Base-by-base conservation (phyloP, 2,329 filamentous ascomycete species). In the Cryoendolithus antarcticus region DNA sequence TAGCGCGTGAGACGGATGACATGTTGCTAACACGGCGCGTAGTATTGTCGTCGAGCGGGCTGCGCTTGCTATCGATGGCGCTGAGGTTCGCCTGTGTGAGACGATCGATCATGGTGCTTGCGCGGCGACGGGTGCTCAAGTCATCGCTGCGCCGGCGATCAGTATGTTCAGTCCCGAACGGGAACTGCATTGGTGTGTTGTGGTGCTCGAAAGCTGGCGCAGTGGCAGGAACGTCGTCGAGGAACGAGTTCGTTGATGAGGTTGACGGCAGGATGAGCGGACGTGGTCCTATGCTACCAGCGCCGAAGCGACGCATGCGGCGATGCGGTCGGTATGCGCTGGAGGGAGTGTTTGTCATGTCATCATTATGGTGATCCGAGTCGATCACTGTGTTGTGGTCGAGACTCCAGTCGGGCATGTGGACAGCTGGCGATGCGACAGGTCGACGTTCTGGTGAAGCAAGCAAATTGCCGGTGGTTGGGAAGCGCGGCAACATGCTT, bases 301-400 rank as follows among this genome's bases (percentile, higher is more conserved):
- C 56, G 21, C 55, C 55, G 35, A 61, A 61, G 6, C 56, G 49
- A 15, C 58, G 43, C 58, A 61, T 61, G 30, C 58, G 32, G 41
- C 29, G 42, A 44, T 39, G 32, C 27, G 6, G 38, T 27, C 11
- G 37, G 32, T 32, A 30, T 40, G 11, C 35, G 30, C 21, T n/a
- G 28, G 24, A 13, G 35, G 13, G 11, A 7, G 31, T 15, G 9
- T 15, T 15, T 10, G 11, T 32, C 31, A 9, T 12, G 9, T 12
- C 31, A 15, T 12, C 15, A 9, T 15, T 11, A 7, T 32, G 11
- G 31, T 12, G 31, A 32, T 11, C 11, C 9, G 11, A 11, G 31
- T 12, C 11, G 6, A 32, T 32, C 31, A 12, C 31, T 32, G 31
- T 6, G 9, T 4, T 32, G 31, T 15, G 11, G 31, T 32, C 31